Base-by-base conservation (phyloP, 331 rosid genomes). In the Saraca asoca region DNA sequence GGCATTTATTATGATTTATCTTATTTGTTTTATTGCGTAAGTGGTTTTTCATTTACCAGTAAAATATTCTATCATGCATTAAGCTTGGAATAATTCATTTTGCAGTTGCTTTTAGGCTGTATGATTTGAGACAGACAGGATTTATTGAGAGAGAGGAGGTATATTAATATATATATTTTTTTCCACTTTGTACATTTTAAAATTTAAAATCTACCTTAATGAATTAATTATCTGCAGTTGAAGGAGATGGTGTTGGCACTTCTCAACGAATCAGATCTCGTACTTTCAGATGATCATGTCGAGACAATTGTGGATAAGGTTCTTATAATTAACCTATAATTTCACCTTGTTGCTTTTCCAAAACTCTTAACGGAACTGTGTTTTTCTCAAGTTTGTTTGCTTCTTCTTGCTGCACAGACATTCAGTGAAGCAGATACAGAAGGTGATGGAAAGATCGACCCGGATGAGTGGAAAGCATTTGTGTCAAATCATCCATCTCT, bases 121-220 rank as follows among this genome's bases (percentile, higher is more conserved):
- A 90, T 57, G 98, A 93, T 82, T 82, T 93, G 62, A 83, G 86
- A 70, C 91, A 84, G 59, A 86, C 95, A 7, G 97, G 98, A 14
- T 90, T 55, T 66, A 93, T 93, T 63, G 95, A 90, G 77, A 73
- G 85, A 53, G 90, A 84, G n/a, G 98, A 93, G 98, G 98, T 84
- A 69, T 65, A 15, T 24, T 1, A 1, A 1, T 24, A n/a, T 19
- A 24, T 4, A 19, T 62, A 24, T 1, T 24, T 3, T 24, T 24
- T 73, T 18, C 12, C 11, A 3, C 17, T 19, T 17, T 24, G 31
- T 52, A 35, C 19, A 7, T 12, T 37, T 44, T 31, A 45, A 51
- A 29, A n/a, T 7, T 39, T 31, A 6, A 19, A 19, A 20, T 63
- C 31, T 24, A 24, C 31, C 31, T 24, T 24, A 24, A 24, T 1